These are phyloP conservation scores for Globisporangium takayamanum DNA, from an alignment of 352 stramenopile genomes.

Conservation along the genomic window DNA sequence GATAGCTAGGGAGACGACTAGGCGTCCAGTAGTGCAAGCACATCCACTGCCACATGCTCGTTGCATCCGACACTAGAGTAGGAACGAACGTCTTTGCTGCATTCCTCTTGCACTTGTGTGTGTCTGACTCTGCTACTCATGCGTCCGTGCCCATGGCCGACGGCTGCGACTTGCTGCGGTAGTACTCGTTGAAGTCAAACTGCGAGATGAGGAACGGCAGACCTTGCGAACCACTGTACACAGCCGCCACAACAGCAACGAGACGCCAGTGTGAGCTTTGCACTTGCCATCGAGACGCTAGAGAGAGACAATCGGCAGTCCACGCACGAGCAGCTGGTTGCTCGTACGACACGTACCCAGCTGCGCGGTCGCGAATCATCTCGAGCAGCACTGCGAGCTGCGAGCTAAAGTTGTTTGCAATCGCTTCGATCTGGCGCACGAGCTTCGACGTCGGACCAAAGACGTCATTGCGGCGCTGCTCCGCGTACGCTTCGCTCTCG, in stretches of 20 bases:
- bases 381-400: conserved; percentile 70
- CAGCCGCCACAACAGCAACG: conserved; percentile 3
- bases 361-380: conserved; percentile 52
- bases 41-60: too few species aligned
- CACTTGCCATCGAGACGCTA: not conserved
- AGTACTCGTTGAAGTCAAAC: conserved; percentile 91
- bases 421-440: conserved; percentile 55
- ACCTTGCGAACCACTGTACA: conserved; percentile 57
- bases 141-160: conserved; percentile 34
- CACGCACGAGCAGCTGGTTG: conserved; percentile 1
- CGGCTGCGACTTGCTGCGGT: conserved; percentile 49
- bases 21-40: too few species aligned
- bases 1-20: not conserved
- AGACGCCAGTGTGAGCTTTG: not conserved
- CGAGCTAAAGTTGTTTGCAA: conserved; percentile 50
- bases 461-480: conserved; percentile 25
- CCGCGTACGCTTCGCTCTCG: conserved; percentile 41
- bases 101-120: not conserved
- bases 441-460: conserved; percentile 47
- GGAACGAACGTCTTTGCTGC: not conserved
- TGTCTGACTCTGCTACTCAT: conserved; percentile 12
- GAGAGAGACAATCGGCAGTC: too few species aligned
- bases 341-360: conserved; percentile 25
- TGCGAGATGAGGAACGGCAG: conserved; percentile 83
- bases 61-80: too few species aligned